These are phyloP conservation scores for Entomortierella beljakovae DNA, from an alignment of 192 early-diverging fungal genomes.

Conservation along the genomic window DNA sequence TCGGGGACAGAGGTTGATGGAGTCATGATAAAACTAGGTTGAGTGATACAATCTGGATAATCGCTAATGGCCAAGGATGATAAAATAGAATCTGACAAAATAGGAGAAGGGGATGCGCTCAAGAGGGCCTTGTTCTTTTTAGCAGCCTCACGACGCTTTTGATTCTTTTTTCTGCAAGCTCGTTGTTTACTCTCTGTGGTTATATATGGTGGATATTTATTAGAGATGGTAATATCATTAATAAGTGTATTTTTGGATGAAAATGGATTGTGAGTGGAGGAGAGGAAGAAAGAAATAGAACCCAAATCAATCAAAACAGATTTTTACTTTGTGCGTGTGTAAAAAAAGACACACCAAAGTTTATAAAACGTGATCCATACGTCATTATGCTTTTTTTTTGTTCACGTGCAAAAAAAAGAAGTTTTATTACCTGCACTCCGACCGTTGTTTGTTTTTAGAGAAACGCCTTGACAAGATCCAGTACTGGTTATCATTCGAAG, in stretches of 20 bases:
- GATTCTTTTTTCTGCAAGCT: constrained; percentile 41
- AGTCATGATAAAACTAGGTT: neutral
- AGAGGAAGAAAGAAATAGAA: neutral
- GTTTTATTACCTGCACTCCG: neutral
- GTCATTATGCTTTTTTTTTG: neutral
- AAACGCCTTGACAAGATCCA: neutral
- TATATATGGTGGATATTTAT: neutral
- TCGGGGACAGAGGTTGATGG: neutral
- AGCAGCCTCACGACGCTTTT: constrained; percentile 27
- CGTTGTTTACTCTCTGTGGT: constrained; percentile 28
- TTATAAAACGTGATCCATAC: neutral
- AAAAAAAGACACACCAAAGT: neutral
- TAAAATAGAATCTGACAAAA: neutral
- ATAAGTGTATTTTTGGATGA: neutral
- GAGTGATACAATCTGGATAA: neutral
- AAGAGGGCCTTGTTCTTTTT: constrained; percentile 25
- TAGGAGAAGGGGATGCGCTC: neutral
- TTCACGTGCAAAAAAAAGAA: no score
- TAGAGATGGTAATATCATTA: neutral
- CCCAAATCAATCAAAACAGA: neutral
- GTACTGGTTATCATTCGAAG: neutral
- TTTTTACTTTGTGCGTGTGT: neutral
- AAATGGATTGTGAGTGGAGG: neutral
- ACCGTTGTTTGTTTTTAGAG: neutral
- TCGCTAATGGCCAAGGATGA: neutral